A percentile compares a stretch with the other conserved stretches of the same genome.
Conservation (phyloP, 768 basidiomycete genomes). For the Albatrellus ellisii region DNA sequence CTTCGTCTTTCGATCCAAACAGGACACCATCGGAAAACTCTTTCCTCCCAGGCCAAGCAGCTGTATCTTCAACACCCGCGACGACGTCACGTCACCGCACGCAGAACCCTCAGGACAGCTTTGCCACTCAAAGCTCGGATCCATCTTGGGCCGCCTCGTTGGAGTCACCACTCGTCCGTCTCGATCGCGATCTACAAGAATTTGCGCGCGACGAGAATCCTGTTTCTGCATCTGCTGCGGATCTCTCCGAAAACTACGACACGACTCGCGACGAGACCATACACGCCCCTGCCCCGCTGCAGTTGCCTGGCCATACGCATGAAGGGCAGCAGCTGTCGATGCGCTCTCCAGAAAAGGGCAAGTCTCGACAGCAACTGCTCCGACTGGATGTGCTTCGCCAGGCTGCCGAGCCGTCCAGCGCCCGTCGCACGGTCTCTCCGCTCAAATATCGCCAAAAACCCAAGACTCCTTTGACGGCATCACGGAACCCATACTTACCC, state of each 20-base stretch:
- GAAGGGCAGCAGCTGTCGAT: neutral
- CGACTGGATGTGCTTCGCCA: slow-evolving; percentile 14
- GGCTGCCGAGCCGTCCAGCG: slow-evolving; percentile 4
- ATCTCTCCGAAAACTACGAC: slow-evolving; percentile 14
- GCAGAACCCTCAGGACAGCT: slow-evolving; percentile 21
- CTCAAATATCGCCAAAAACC: slow-evolving; percentile 36
- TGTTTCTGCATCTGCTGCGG: slow-evolving; percentile 13
- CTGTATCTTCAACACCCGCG: slow-evolving; percentile 72
- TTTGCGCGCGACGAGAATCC: slow-evolving; percentile 32
- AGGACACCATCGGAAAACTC: slow-evolving; percentile 50
- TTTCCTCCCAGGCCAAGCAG: slow-evolving; percentile 61
- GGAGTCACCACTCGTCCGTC: slow-evolving; percentile 59
- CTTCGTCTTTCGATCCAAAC: slow-evolving; percentile 25
- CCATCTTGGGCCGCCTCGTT: slow-evolving; percentile 63
- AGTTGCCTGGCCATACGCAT: neutral
- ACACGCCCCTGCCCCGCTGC: neutral
- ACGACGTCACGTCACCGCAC: slow-evolving; percentile 24
- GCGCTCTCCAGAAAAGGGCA: slow-evolving; percentile 19
- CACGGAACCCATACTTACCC: slow-evolving; percentile 49
- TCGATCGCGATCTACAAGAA: slow-evolving; percentile 48
- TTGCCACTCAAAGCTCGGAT: slow-evolving; percentile 23
- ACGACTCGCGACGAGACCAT: neutral
- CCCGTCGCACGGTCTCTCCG: slow-evolving; percentile 28
- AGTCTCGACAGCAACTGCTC: slow-evolving; percentile 20
- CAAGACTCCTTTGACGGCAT: slow-evolving; percentile 44